phyloP scores from a whole-genome alignment of 371 early-diverging fungal genomes.

The Fennellomyces sp. region DNA sequence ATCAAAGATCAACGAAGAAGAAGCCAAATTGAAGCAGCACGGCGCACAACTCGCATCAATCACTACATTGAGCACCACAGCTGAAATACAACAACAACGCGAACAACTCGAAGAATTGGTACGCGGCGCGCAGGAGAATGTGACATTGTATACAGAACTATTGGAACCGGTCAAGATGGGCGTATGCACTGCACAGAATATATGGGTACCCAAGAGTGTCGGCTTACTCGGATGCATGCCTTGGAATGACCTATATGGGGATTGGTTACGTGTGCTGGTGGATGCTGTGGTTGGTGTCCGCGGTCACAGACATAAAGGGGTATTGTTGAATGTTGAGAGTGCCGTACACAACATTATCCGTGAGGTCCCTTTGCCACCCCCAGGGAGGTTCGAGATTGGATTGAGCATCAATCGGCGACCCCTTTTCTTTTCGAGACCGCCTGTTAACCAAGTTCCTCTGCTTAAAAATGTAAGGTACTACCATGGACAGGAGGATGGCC shows the following conservation, averaged over 20 bases:
- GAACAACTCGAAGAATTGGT: constrained; percentile 40
- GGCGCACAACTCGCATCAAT: constrained; percentile 15
- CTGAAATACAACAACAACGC: constrained; percentile 26
- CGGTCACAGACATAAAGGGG: constrained; percentile 41
- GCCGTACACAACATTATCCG: constrained; percentile 72
- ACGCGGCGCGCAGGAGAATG: constrained; percentile 67
- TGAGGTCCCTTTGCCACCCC: constrained; percentile 81
- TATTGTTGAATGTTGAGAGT: constrained; percentile 51
- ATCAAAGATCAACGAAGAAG: constrained; percentile 43
- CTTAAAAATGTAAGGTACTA: constrained; percentile 72
- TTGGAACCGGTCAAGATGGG: constrained; percentile 64
- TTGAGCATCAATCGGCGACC: constrained; percentile 63
- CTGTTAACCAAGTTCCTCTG: constrained; percentile 75
- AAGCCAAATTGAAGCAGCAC: constrained; percentile 20
- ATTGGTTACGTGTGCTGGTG: constrained; percentile 75
- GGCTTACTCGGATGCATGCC: constrained; percentile 77
- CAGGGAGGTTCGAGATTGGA: constrained; percentile 78
- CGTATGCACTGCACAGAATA: constrained; percentile 57
- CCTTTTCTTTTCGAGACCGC: constrained; percentile 77
- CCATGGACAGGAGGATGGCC: background rate
- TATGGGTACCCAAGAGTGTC: constrained; percentile 74
- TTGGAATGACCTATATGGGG: constrained; percentile 74
- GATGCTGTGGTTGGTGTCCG: constrained; percentile 63
- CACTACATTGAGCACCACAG: constrained; percentile 19
- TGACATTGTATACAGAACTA: constrained; percentile 66